Percentiles rank a stretch among this genome's conserved stretches.
phyloP scores from a whole-genome alignment of 192 early-diverging fungal species.

The Tieghemiomyces parasiticus region DNA sequence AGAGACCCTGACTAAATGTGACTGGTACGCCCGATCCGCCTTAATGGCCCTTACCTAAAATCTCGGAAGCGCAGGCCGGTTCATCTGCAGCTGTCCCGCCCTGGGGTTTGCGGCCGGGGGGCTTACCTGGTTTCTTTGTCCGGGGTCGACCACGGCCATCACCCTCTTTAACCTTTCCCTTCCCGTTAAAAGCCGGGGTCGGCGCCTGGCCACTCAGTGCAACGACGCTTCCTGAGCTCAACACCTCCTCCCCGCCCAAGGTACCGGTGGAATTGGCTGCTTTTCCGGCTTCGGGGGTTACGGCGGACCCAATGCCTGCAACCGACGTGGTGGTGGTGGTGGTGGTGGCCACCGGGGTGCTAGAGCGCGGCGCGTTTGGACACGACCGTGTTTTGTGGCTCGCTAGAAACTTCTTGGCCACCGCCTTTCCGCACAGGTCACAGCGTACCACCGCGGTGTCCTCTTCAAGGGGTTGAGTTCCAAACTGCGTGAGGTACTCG shows the following conservation, averaged over 20 bases:
- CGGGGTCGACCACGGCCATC: not conserved
- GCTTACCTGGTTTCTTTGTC: not conserved
- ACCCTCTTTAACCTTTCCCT: not conserved
- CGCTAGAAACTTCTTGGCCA: conserved; percentile 42
- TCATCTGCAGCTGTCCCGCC: not conserved
- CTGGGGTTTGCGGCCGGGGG: not conserved
- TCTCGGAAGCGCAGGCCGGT: not conserved
- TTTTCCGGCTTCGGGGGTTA: too few species aligned
- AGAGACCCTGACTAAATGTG: too few species aligned
- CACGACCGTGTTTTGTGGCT: too few species aligned
- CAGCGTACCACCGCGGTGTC: conserved; percentile 48
- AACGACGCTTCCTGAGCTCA: conserved; percentile 2
- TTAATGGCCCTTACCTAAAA: not conserved
- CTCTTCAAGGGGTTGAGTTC: conserved; percentile 35
- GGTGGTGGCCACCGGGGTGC: too few species aligned
- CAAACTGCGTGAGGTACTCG: not conserved
- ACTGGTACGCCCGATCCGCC: too few species aligned
- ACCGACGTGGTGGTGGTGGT: too few species aligned
- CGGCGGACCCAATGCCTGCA: too few species aligned
- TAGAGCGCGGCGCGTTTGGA: too few species aligned
- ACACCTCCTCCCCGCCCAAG: conserved; percentile 3
- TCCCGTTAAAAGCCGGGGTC: not conserved
- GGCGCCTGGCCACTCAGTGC: not conserved
- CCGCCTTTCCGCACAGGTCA: conserved; percentile 41
- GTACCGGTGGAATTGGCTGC: too few species aligned